A percentile compares a stretch with the other conserved stretches of the same genome.
Evolutionary conservation across 2,329 filamentous ascomycete species (phyloP).

Genomic region (Diaporthe ilicicola): DNA sequence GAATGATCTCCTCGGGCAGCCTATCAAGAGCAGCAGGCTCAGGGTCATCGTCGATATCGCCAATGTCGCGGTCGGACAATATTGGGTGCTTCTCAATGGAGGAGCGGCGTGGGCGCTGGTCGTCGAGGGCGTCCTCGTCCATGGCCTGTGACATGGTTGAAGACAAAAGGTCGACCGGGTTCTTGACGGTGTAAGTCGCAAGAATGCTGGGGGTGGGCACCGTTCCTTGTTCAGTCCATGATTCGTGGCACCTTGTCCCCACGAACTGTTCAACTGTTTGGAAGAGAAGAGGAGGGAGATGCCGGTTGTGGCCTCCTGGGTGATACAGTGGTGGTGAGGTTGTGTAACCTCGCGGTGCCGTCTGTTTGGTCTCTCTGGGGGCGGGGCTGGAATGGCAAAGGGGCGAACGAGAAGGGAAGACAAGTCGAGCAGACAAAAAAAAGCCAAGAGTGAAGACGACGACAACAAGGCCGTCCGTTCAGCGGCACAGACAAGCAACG

Average conservation of each 20-base stretch:
- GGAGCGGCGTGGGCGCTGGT: conserved; percentile 35
- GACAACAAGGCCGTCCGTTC: not conserved
- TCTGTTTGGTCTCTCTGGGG: conserved; percentile 10
- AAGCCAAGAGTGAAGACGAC: not conserved
- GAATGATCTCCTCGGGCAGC: conserved; percentile 74
- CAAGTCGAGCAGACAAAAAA: not conserved
- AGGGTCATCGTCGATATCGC: conserved; percentile 31
- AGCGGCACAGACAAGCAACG: not conserved
- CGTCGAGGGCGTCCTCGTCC: conserved; percentile 33
- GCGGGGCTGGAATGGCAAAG: conserved; percentile 6
- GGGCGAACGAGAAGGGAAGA: not conserved
- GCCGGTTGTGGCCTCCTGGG: not conserved
- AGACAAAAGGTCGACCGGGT: not conserved
- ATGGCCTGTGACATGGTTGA: conserved; percentile 36
- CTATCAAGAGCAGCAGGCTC: conserved; percentile 57
- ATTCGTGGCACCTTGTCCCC: conserved; percentile 7
- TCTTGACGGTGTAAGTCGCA: not conserved
- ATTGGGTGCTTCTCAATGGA: conserved; percentile 47
- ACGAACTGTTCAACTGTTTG: too few relatives aligned
- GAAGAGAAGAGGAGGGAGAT: not conserved
- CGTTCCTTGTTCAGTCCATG: conserved; percentile 25
- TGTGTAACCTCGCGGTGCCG: conserved; percentile 15
- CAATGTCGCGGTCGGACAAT: conserved; percentile 37
- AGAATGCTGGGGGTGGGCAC: not conserved
- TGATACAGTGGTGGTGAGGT: not conserved